phyloP scores from a whole-genome alignment of 768 basidiomycete genomes.

The Galerina sulciceps region DNA sequence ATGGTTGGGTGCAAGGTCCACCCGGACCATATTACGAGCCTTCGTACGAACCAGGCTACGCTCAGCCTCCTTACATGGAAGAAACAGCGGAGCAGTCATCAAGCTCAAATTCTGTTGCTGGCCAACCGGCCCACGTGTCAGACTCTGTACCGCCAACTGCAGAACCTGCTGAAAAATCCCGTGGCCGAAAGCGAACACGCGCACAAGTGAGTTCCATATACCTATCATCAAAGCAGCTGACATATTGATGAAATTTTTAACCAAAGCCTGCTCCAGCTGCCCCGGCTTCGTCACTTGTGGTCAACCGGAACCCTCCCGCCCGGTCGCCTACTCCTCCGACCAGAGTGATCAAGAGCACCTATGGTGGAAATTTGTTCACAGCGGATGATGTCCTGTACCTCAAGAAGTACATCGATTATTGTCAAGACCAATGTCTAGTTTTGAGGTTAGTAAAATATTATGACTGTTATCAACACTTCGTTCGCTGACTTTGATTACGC shows the following conservation, averaged over 20 bases:
- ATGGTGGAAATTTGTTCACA: conserved; percentile 88
- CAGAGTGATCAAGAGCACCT: conserved; percentile 86
- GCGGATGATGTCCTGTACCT: conserved; percentile 82
- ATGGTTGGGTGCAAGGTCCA: conserved; percentile 46
- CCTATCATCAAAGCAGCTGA: conserved; percentile 2
- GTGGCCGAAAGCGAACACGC: conserved; percentile 74
- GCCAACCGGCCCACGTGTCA: conserved; percentile 23
- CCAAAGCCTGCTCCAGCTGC: conserved; percentile 63
- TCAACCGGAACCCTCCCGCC: conserved; percentile 69
- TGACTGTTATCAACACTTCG: neutral
- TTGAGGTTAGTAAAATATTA: conserved; percentile 54
- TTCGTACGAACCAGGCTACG: conserved; percentile 58
- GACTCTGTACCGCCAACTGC: conserved; percentile 28
- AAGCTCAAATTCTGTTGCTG: conserved; percentile 22
- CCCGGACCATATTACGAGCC: conserved; percentile 62
- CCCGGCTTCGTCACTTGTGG: conserved; percentile 67
- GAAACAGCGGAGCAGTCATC: conserved; percentile 39
- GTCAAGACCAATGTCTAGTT: conserved; percentile 85
- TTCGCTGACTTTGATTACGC: neutral
- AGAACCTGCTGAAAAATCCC: conserved; percentile 44
- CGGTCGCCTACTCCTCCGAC: conserved; percentile 85
- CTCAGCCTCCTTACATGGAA: conserved; percentile 49
- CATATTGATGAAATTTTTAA: conserved; percentile 5
- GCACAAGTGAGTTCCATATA: conserved; percentile 45
- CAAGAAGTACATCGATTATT: conserved; percentile 89